phyloP scores from a whole-genome alignment of 768 basidiomycete genomes.

The Lactarius hatsudake region DNA sequence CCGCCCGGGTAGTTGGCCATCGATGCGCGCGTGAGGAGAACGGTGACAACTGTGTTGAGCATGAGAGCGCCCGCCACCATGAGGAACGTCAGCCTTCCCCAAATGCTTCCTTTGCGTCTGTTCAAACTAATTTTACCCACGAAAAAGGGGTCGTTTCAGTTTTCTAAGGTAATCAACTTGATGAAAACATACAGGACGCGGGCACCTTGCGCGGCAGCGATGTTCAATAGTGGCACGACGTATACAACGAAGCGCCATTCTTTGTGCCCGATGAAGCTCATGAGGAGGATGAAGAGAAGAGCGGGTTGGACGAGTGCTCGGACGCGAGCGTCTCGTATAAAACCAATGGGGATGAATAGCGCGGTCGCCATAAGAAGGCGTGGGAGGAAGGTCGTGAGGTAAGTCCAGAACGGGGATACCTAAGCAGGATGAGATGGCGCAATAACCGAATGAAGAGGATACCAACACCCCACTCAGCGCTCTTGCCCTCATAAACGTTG shows the following conservation, averaged over 20 bases:
- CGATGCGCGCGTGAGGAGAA: conserved; percentile 56
- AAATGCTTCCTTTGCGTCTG: conserved; percentile 45
- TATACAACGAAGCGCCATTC: conserved; percentile 98
- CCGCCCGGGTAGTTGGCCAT: conserved; percentile 89
- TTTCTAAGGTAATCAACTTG: not conserved
- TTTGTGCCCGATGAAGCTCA: conserved; percentile 86
- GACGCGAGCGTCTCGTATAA: conserved; percentile 46
- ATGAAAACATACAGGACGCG: conserved; percentile 54
- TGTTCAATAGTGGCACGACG: conserved; percentile 74
- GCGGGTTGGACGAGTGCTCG: conserved; percentile 52
- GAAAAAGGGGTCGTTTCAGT: not conserved
- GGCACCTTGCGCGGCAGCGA: conserved; percentile 69
- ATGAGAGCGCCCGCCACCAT: conserved; percentile 46
- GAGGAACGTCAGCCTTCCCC: conserved; percentile 48
- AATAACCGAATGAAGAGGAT: not conserved
- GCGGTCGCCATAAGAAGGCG: conserved; percentile 68
- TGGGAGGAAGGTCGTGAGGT: conserved; percentile 67
- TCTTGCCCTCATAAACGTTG: conserved; percentile 85
- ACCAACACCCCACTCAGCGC: conserved; percentile 89
- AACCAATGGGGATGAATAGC: conserved; percentile 59
- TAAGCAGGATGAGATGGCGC: conserved; percentile 32
- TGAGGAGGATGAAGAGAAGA: conserved; percentile 50
- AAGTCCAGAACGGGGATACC: conserved; percentile 69
- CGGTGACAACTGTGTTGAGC: conserved; percentile 53
- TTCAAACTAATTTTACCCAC: conserved; percentile 40